These are phyloP conservation scores for Tylopilus vinaceipallidus DNA, from an alignment of 768 basidiomycete species.

Conservation along the genomic window DNA sequence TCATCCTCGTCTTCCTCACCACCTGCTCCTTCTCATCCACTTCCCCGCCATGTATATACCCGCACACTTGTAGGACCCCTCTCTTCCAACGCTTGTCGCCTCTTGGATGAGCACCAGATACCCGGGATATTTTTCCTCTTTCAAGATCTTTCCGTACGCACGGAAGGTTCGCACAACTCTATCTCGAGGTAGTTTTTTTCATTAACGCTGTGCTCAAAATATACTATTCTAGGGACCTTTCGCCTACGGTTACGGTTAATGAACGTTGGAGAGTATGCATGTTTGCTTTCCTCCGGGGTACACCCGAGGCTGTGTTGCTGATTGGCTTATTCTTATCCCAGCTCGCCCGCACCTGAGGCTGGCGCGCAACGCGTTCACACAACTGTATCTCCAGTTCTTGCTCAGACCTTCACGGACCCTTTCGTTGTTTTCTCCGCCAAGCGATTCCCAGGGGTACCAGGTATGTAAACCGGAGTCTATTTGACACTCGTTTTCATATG, in stretches of 20 bases:
- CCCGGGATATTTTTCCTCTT: conserved; percentile 93
- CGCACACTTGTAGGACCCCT: conserved; percentile 89
- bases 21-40: conserved; percentile 37
- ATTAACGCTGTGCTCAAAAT: conserved; percentile 22
- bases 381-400: conserved; percentile 71
- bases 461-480: conserved; percentile 40
- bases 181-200: conserved; percentile 22
- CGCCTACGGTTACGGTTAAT: conserved; percentile 83
- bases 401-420: conserved; percentile 78
- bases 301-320: conserved; percentile 18
- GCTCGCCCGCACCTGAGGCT: conserved; percentile 70
- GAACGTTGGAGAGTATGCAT: conserved; percentile 86
- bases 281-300: conserved; percentile 16
- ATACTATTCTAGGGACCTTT: conserved; percentile 65
- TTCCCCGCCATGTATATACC: conserved; percentile 72
- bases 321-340: conserved; percentile 33
- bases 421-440: conserved; percentile 92
- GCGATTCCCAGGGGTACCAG: conserved; percentile 92
- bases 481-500: conserved; percentile 16
- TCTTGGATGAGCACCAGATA: conserved; percentile 82
- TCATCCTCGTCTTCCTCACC: conserved; percentile 29
- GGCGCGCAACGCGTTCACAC: conserved; percentile 66
- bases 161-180: conserved; percentile 64
- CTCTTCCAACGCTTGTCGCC: conserved; percentile 79
- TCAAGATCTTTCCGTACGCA: conserved; percentile 90